Percentiles rank a stretch among this genome's conserved stretches.
Conservation (phyloP, 129 eudicot species). For the Chrysanthemum seticuspe region DNA sequence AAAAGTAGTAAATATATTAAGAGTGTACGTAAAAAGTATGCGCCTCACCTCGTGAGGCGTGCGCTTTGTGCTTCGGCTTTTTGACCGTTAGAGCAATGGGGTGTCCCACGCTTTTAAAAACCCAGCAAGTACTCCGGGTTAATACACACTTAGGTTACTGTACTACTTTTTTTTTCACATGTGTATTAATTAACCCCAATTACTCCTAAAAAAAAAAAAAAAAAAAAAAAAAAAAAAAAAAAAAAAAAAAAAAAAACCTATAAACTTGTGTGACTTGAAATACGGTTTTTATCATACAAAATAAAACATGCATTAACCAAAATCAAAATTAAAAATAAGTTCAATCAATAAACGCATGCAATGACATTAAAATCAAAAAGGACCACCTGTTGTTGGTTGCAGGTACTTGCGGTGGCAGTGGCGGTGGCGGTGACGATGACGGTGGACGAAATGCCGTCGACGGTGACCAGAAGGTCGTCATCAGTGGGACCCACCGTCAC, state of each 20-base stretch:
- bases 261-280: neutral
- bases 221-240: neutral
- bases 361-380: neutral
- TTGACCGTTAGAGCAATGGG: too few species aligned
- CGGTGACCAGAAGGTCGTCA: conserved; percentile 19
- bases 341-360: neutral
- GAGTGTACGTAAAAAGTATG: too few species aligned
- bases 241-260: neutral
- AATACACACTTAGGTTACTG: too few species aligned
- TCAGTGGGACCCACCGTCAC: neutral
- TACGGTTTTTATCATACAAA: conserved; percentile 4
- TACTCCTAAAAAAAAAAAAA: neutral
- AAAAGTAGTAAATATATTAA: too few species aligned
- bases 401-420: neutral
- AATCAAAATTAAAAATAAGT: neutral
- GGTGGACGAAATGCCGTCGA: conserved; percentile 8
- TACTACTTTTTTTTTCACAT: too few species aligned
- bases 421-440: conserved; percentile 1
- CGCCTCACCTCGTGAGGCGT: too few species aligned
- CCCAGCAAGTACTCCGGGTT: too few species aligned
- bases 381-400: conserved; percentile 8
- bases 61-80: too few species aligned
- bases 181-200: too few species aligned
- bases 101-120: too few species aligned
- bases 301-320: conserved; percentile 10